Base-by-base conservation (phyloP, 1,284 basidiomycete genomes). In the Trametes versicolor region DNA sequence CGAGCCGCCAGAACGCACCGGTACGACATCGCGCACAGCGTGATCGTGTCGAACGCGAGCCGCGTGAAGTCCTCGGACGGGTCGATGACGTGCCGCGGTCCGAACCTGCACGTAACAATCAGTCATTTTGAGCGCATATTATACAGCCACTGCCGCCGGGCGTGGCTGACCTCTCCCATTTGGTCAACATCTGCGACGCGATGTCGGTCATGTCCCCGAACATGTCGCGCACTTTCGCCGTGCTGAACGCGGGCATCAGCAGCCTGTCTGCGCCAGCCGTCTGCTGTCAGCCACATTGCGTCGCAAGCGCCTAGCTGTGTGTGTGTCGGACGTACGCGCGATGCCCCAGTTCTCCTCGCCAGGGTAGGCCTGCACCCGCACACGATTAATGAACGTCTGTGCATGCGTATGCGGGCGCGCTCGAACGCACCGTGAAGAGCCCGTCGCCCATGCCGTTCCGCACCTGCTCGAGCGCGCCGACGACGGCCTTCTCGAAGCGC, bases 211-310 rank as follows among this genome's bases (percentile, higher is more conserved):
- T 84, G 68, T 81, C 80, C 54, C 78, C 77, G 71, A 84, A 82
- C 85, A 86, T 86, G 63, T 77, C 78, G 48, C 77, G 79, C 64
- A 86, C 81, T 2, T 79, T 77, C 12, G 79, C 70, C 0, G 82
- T 80, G 29, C 83, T 82, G 72, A 87, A 87, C 2, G 83, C 81
- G 13, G 85, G 85, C 76, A 85, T 82, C 21, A 87, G 79, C 45
- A 87, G 76, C 37, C 84, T 83, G 73, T 87, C 84, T 81, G 47
- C 34, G 29, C 32, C n/a, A n/a, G n/a, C 17, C 23, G 29, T 7
- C 21, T 15, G 43, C 55, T 39, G 45, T 56, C n/a, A 57, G 27
- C 17, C 4, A 0, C 23, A 29, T 17, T 9, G 17, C 29, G 37
- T 10, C n/a, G n/a, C 21, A 21, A 1, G 8, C 21, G 13, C 4